Evolutionary conservation across 1,139 yeast species (phyloP), one percentile per base, ranked within the genome.

Genomic region (Ogataea hybrid): DNA sequence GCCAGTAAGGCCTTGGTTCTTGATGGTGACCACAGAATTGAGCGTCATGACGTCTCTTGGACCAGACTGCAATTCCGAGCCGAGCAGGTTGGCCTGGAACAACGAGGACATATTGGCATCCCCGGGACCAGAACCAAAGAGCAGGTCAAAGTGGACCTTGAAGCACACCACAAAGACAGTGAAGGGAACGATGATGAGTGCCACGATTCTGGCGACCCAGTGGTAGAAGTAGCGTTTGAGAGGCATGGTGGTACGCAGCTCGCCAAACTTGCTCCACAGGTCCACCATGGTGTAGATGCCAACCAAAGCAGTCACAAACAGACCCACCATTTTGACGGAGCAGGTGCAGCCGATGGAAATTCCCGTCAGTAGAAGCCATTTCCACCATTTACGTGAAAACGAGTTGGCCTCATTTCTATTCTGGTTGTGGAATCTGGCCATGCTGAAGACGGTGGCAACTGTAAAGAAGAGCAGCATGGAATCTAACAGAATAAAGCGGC

Each of bases 91-190:
- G 42, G 98, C 98, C 69, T 92, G 98, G 78, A 92, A 92, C 52
- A 94, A 72, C 0, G 97, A 88, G 14, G 96, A 86, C 98, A 94
- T 94, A 58, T 85, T 85, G 37, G 96, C 94, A 63, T 92, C 97
- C 51, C 98, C 98, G 15, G 97, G 81, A 50, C 99, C 95, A 11
- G 86, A 70, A 52, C 81, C 83, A 53, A 77, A 78, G 53, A 84
- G 71, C 45, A 84, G 68, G 51, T 79, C 88, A 59, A 84, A 84
- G 63, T 84, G 95, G 47, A 84, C 68, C 58, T 83, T 84, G 70
- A 84, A 84, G 44, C 79, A 74, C 46, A 79, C 59, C 61, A 84
- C 63, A 59, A 83, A 84, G 25, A 84, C 81, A 5, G 67, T 41
- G 37, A 79, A 54, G 49, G 95, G 95, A 34, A 84, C 65, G 16